These are phyloP conservation scores for Nicotiana rustica DNA, from an alignment of 305 asterid species.

Conservation along the genomic window DNA sequence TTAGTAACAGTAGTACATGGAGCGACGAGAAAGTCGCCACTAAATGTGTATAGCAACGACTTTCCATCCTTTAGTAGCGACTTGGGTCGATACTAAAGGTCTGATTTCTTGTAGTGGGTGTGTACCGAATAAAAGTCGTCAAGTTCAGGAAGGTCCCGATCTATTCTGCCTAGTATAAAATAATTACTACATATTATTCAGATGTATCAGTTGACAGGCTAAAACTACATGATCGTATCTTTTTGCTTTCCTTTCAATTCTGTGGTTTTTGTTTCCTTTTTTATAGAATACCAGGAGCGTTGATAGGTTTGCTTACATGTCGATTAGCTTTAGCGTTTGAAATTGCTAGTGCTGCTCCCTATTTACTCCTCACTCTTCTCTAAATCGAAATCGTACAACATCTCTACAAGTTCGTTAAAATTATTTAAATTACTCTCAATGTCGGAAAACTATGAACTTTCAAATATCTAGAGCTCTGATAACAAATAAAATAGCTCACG, in stretches of 20 bases:
- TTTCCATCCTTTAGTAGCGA: no score
- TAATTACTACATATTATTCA: background rate
- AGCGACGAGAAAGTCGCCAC: no score
- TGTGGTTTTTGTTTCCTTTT: no score
- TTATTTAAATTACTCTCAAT: background rate
- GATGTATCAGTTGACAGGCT: background rate
- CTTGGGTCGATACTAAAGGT: no score
- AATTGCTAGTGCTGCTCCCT: background rate
- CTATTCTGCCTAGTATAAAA: no score
- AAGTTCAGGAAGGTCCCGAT: no score
- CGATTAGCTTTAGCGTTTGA: background rate
- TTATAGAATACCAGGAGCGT: background rate
- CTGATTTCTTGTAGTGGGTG: no score
- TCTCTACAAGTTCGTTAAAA: background rate
- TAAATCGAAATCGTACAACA: background rate
- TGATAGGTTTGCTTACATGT: background rate
- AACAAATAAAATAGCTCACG: background rate
- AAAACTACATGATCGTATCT: background rate
- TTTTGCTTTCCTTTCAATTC: no score
- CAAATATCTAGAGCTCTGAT: no score
- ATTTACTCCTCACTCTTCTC: background rate
- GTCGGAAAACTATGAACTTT: background rate
- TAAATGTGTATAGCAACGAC: no score
- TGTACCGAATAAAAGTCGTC: no score
- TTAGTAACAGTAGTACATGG: no score